These are phyloP conservation scores for Entomortierella lignicola DNA, from an alignment of 192 early-diverging fungal species.

Conservation along the genomic window DNA sequence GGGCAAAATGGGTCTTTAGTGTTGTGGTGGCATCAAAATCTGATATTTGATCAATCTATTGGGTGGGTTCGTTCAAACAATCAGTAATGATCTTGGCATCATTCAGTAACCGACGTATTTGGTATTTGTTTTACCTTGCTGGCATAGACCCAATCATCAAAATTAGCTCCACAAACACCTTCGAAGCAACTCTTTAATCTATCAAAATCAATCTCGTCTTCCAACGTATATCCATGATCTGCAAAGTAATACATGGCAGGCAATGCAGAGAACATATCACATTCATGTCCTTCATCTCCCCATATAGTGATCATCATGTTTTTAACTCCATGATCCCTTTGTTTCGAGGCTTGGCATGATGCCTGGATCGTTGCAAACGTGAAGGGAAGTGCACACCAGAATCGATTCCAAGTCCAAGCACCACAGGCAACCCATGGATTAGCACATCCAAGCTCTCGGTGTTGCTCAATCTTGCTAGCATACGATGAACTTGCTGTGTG, in stretches of 20 bases:
- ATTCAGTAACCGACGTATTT: no score
- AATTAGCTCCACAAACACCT: slow-evolving; percentile 82
- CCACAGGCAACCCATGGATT: slow-evolving; percentile 85
- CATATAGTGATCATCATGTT: slow-evolving; percentile 89
- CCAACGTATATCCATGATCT: slow-evolving; percentile 77
- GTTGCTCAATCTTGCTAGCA: slow-evolving; percentile 81
- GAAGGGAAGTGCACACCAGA: slow-evolving; percentile 86
- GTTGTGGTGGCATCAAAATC: slow-evolving; percentile 54
- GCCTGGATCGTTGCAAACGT: slow-evolving; percentile 82
- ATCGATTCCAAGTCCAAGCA: slow-evolving; percentile 87
- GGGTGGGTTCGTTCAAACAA: neutral
- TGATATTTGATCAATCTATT: slow-evolving; percentile 66
- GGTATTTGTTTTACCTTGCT: slow-evolving; percentile 56
- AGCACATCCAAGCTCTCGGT: slow-evolving; percentile 81
- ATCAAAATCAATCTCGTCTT: slow-evolving; percentile 67
- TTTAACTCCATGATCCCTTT: slow-evolving; percentile 61
- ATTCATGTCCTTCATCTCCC: slow-evolving; percentile 95
- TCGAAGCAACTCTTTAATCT: slow-evolving; percentile 72
- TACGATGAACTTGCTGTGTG: slow-evolving; percentile 80
- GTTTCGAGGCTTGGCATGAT: slow-evolving; percentile 75
- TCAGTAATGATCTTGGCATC: no score
- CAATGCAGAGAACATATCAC: slow-evolving; percentile 84
- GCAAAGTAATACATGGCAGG: slow-evolving; percentile 83
- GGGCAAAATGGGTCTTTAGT: slow-evolving; percentile 68
- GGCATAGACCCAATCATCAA: slow-evolving; percentile 81